phyloP scores from a whole-genome alignment of 75 land plant species.

The Picea sitchensis region DNA sequence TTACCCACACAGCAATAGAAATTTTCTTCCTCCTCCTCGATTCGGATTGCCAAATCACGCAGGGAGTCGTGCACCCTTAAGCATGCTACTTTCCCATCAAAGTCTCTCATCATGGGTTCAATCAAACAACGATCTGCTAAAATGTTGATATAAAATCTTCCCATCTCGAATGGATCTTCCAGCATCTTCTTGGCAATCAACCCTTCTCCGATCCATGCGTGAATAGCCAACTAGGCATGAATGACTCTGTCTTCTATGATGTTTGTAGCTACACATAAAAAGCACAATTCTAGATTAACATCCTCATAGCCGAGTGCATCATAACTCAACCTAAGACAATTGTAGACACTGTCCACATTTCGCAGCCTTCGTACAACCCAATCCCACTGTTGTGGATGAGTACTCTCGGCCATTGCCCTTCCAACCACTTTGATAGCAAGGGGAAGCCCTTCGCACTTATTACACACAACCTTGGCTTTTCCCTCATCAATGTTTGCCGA shows the following conservation, averaged over 20 bases:
- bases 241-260: not conserved
- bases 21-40: not conserved
- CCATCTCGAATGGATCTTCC: not conserved
- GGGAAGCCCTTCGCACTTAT: not conserved
- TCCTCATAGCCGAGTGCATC: not conserved
- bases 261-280: not conserved
- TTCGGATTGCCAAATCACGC: not conserved
- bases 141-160: not conserved
- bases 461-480: not conserved
- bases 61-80: not conserved
- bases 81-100: not conserved
- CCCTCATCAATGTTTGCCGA: not conserved
- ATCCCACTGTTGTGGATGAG: not conserved
- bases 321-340: not conserved
- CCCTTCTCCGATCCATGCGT: not conserved
- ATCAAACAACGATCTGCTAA: constrained; percentile 2
- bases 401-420: not conserved
- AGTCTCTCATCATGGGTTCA: not conserved
- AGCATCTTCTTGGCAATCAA: not conserved
- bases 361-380: not conserved
- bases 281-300: not conserved
- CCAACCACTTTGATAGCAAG: not conserved
- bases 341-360: not conserved
- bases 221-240: not conserved
- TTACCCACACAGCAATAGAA: not conserved